Base-by-base conservation (phyloP, 2,329 filamentous ascomycete species). In the Alternaria hordeiaustralica region DNA sequence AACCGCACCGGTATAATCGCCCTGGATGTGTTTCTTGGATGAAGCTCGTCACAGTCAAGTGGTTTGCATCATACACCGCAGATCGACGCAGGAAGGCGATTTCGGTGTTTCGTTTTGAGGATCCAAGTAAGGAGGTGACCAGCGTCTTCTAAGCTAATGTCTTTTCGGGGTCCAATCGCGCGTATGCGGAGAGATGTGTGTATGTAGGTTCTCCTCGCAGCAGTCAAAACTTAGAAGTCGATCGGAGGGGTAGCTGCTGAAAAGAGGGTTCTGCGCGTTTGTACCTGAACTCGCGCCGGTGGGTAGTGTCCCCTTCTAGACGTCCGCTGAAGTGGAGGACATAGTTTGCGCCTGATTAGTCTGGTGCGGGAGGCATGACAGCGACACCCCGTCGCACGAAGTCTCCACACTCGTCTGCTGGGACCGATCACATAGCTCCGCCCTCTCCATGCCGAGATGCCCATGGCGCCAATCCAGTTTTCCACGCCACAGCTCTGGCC, bases 401-500 rank as follows among this genome's bases (percentile, higher is more conserved):
- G 55, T 56, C 41, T 60, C 50, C 50, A 44, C 55, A 36, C 41
- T 25, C 23, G 23, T 12, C 50, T 58, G 50, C 53, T 59, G 53
- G 54, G 30, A 50, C 49, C 30, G 54, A 59, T 20, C 53, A 63
- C 44, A 59, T 26, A 45, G 41, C 55, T 41, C 60, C 49, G 55
- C 63, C 18, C 23, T 46, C 25, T 46, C 60, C 33, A 60, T 41
- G 44, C 45, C 47, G 55, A 54, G 44, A 47, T 36, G 49, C 60
- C 15, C 26, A 60, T 45, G 55, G 41, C 41, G 51, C n/a, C 41
- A 44, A 41, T 55, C 25, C 25, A 47, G 26, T 33, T 47, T 65
- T 41, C 45, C 41, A 64, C 64, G 64, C 64, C 57, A 65, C 57
- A 25, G 23, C 28, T 54, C 49, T 57, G 49, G 49, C 53, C 23